Evolutionary conservation across 805 yeast genomes (phyloP).

Genomic region (Candida dajiaensis): DNA sequence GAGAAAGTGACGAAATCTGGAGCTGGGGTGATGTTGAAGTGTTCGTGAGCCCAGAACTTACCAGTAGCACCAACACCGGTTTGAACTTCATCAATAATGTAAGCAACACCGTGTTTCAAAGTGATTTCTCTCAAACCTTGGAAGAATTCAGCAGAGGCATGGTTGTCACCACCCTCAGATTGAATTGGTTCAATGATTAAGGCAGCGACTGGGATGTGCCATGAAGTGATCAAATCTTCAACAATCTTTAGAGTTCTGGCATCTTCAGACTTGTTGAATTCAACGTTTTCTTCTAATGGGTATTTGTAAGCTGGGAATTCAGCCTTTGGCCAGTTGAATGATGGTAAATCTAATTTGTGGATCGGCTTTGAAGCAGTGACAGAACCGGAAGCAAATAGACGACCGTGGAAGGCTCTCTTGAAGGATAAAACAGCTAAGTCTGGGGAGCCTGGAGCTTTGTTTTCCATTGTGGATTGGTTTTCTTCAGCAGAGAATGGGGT

Average conservation of each 20-base stretch:
- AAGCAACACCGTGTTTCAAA: constrained; percentile 57
- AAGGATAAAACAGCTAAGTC: constrained; percentile 81
- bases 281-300: constrained; percentile 67
- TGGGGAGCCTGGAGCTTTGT: constrained; percentile 85
- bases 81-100: constrained; percentile 84
- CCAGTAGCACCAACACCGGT: constrained; percentile 91
- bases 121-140: constrained; percentile 78
- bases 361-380: constrained; percentile 92
- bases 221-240: constrained; percentile 59
- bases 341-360: constrained; percentile 88
- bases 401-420: constrained; percentile 89
- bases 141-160: constrained; percentile 71
- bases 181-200: constrained; percentile 87
- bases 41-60: constrained; percentile 83
- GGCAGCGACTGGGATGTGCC: constrained; percentile 82
- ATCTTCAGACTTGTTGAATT: constrained; percentile 71
- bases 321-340: constrained; percentile 96
- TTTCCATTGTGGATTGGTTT: constrained; percentile 67
- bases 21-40: constrained; percentile 66
- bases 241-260: constrained; percentile 71
- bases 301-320: constrained; percentile 81
- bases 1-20: constrained; percentile 86
- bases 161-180: constrained; percentile 91
- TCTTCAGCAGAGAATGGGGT: constrained; percentile 65
- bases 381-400: constrained; percentile 87